Conservation (phyloP, 2,329 filamentous ascomycete species). For the Monilinia fructigena region DNA sequence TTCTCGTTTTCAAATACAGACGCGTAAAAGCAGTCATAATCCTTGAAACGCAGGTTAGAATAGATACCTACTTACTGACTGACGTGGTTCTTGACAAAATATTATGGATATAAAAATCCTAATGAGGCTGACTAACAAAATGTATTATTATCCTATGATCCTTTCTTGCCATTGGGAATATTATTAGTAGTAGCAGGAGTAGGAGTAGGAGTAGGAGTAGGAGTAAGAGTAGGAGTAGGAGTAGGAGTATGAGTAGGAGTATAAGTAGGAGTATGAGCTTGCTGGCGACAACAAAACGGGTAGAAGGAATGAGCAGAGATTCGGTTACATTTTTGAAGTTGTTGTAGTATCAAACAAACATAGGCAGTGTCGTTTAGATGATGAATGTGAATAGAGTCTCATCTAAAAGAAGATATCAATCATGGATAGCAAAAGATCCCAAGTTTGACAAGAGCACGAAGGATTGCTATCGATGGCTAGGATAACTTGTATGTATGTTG, state of each 20-base stretch:
- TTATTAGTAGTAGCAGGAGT: neutral
- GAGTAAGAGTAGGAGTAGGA: too few relatives aligned
- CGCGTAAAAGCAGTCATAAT: constrained; percentile 93
- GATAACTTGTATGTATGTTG: too few relatives aligned
- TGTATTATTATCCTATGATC: constrained; percentile 32
- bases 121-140: constrained; percentile 21
- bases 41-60: constrained; percentile 44
- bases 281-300: neutral
- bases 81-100: constrained; percentile 15
- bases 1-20: constrained; percentile 79
- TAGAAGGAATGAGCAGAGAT: neutral
- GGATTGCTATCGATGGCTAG: constrained; percentile 2
- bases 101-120: constrained; percentile 4
- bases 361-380: neutral
- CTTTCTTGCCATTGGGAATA: constrained; percentile 21
- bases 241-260: too few relatives aligned
- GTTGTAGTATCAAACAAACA: neutral
- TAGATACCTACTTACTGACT: neutral
- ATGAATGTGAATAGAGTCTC: neutral
- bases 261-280: neutral
- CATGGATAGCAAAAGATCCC: neutral
- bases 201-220: too few relatives aligned
- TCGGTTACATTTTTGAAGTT: constrained; percentile 6
- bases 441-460: neutral
- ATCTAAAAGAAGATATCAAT: neutral